Evolutionary conservation across 129 eudicot genomes (phyloP), one percentile per base, ranked within the genome.

Genomic region (Sambucus nigra): DNA sequence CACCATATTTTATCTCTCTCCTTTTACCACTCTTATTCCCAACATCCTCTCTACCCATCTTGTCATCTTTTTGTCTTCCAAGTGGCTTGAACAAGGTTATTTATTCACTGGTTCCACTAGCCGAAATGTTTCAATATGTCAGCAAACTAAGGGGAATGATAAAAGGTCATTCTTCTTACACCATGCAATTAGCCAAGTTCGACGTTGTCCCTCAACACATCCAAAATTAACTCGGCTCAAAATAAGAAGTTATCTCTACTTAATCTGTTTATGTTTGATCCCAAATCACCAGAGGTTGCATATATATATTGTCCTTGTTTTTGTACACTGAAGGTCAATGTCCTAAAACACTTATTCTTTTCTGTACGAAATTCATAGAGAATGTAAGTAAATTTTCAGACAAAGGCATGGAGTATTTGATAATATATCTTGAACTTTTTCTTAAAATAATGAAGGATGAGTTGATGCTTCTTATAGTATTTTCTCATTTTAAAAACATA

Each of bases 171-270:
- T 96, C 99, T 16, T 92, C 99, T 2, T 92, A 92, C 79, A 80
- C 76, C 0, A 92, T 92, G 99, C 96, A 92, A 61, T 65, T 92
- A 53, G 89, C 95, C 33, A 82, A 86, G 72, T 91, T 91, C 42
- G 95, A 91, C 2, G 95, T 82, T 5, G 99, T 91, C 16, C 99
- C 95, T 41, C 94, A 86, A 64, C 99, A 91, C 67, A 91, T 91
- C 28, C 99, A 91, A 70, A 76, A 76, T 76, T 89, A 82, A 66
- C 84, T 91, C 38, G 69, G 88, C 1, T 51, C 83, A 4, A 85
- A 91, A 63, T 86, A 82, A 69, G 95, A 91, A 67, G 66, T 89
- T 13, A 95, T 86, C 31, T 53, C 95, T 45, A 86, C 94, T 63
- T 83, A 53, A 68, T 67, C 15, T 32, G 48, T 12, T 44, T 70